These are phyloP conservation scores for Eryngium alpinum DNA, from an alignment of 140 eudicot genomes.

Conservation along the genomic window DNA sequence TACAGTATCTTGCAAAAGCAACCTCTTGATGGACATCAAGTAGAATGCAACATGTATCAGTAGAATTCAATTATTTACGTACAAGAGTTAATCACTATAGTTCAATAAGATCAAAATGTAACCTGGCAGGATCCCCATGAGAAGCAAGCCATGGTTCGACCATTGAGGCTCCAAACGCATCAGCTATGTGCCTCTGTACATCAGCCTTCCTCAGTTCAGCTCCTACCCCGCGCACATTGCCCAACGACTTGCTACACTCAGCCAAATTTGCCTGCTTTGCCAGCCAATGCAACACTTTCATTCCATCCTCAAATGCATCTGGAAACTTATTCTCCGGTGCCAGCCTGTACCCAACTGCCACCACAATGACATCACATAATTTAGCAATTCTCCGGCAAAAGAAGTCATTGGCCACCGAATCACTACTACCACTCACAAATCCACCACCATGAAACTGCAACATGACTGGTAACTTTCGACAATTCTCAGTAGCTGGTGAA, in stretches of 20 bases:
- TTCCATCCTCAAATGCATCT: slow-evolving; percentile 89
- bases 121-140: slow-evolving; percentile 97
- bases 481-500: slow-evolving; percentile 40
- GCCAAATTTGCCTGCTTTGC: slow-evolving; percentile 94
- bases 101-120: slow-evolving; percentile 7
- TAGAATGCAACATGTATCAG: background rate
- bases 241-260: slow-evolving; percentile 73
- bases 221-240: slow-evolving; percentile 32
- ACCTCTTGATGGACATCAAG: background rate
- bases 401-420: slow-evolving; percentile 76
- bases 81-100: background rate
- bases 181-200: slow-evolving; percentile 56
- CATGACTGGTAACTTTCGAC: slow-evolving; percentile 72
- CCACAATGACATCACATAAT: slow-evolving; percentile 82
- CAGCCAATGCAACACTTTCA: slow-evolving; percentile 90
- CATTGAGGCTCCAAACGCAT: slow-evolving; percentile 97
- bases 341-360: slow-evolving; percentile 87
- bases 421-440: slow-evolving; percentile 84
- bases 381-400: slow-evolving; percentile 85
- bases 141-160: slow-evolving; percentile 99
- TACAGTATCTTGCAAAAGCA: background rate
- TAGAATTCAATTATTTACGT: background rate
- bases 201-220: slow-evolving; percentile 56
- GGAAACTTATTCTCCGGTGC: slow-evolving; percentile 92
- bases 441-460: slow-evolving; percentile 98